Base-by-base conservation (phyloP, 208 protist species). In the Leishmania guyanensis region DNA sequence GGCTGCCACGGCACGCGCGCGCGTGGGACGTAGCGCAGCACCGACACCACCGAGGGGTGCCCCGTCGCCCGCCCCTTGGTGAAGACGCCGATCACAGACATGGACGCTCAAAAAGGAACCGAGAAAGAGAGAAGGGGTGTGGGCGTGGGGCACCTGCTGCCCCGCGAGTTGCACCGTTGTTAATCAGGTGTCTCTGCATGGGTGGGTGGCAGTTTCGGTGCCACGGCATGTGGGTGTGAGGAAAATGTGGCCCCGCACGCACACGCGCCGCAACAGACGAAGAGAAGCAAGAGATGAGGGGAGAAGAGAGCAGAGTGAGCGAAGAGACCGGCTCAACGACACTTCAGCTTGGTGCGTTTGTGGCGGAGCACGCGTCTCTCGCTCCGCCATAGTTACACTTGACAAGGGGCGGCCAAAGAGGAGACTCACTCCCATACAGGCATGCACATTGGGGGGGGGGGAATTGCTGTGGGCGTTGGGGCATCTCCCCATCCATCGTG, bases 1-100 rank as follows among this genome's bases (percentile, higher is more conserved):
- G 95, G 95, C 87, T 96, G 92, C 91, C 91, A 98, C 68, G 95
- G 93, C 75, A 95, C 92, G 29, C 95, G 93, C 5, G 95, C 83
- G n/a, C 93, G 92, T 1, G 93, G 93, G 50, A 98, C 88, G 86
- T 98, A 98, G 70, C 90, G 89, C 50, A 96, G 87, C 75, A 98
- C 88, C 43, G 88, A 86, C 16, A 86, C 93, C 60, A 87, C 93
- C 33, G 83, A 83, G 10, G 88, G 84, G 83, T 96, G 93, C 5
- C 91, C 93, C 68, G 84, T 83, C 26, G 87, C 78, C 17, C 90
- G 85, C 36, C 93, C 93, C 69, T 94, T 95, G 4, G 78, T 88
- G 69, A 96, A 96, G 39, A 97, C 90, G 62, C 92, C 89, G 33
- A 77, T 91, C n/a, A 94, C 91, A 72, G 92, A 93, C 94, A 97